Evolutionary conservation across 192 early-diverging fungal species (phyloP).

Genomic region (Gigaspora rosea): DNA sequence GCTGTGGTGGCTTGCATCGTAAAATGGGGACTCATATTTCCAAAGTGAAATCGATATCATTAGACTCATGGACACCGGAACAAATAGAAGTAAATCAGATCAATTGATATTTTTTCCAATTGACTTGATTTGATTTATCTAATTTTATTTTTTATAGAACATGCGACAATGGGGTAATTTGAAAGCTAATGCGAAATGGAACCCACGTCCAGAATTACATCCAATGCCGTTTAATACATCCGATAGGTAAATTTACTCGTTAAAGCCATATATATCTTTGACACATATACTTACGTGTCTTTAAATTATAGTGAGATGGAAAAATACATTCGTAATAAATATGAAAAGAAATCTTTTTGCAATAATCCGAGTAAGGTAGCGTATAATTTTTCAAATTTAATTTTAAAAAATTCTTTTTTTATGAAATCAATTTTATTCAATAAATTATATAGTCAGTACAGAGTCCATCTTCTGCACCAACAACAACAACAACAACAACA

Average conservation of each 20-base stretch:
- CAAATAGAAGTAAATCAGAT: slow-evolving; percentile 68
- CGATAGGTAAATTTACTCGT: slow-evolving; percentile 43
- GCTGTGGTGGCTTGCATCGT: slow-evolving; percentile 81
- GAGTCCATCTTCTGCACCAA: slow-evolving; percentile 20
- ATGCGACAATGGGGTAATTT: slow-evolving; percentile 64
- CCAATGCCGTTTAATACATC: slow-evolving; percentile 64
- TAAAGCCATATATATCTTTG: not conserved
- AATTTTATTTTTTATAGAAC: not conserved
- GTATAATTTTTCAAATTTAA: not conserved
- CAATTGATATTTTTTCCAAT: not conserved
- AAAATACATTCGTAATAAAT: slow-evolving; percentile 89
- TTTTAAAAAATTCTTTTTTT: not conserved
- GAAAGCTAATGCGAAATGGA: slow-evolving; percentile 69
- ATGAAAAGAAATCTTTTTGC: slow-evolving; percentile 73
- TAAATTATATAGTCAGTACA: not conserved
- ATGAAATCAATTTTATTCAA: not conserved
- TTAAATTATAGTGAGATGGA: slow-evolving; percentile 71
- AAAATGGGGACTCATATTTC: slow-evolving; percentile 90
- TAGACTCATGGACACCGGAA: slow-evolving; percentile 89
- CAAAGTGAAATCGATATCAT: slow-evolving; percentile 84
- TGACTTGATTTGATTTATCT: not conserved
- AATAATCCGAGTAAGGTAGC: slow-evolving; percentile 32
- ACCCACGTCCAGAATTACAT: slow-evolving; percentile 68
- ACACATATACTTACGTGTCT: not conserved
- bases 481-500: slow-evolving; percentile 36